Evolutionary conservation across 768 basidiomycete species (phyloP).

Genomic region (Suillus clintonianus): DNA sequence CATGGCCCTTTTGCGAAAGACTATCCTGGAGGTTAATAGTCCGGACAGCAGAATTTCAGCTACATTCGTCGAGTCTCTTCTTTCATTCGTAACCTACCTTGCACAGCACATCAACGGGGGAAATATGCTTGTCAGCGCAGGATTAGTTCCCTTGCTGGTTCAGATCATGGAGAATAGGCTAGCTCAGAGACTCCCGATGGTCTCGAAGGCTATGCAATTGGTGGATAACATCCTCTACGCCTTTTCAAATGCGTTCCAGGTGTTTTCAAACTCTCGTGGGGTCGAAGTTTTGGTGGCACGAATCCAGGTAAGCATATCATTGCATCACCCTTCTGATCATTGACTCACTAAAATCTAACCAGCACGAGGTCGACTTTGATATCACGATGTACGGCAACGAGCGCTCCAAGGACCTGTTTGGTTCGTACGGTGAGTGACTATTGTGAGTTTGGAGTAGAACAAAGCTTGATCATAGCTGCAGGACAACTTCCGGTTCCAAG

Average conservation of each 20-base stretch:
- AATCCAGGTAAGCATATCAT: constrained; percentile 65
- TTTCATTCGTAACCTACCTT: constrained; percentile 86
- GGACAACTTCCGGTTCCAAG: constrained; percentile 75
- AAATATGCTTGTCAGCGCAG: constrained; percentile 94
- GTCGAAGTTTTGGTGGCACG: constrained; percentile 83
- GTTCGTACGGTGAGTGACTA: constrained; percentile 49
- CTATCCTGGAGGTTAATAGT: constrained; percentile 70
- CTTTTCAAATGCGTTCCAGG: constrained; percentile 81
- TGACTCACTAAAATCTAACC: constrained; percentile 13
- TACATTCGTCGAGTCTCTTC: constrained; percentile 78
- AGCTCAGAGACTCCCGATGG: constrained; percentile 66
- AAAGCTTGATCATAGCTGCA: constrained; percentile 22
- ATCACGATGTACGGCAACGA: constrained; percentile 56
- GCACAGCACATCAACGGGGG: constrained; percentile 84
- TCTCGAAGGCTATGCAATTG: constrained; percentile 90
- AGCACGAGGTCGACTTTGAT: constrained; percentile 72
- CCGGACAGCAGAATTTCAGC: constrained; percentile 68
- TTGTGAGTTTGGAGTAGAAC: neutral
- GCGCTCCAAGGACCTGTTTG: constrained; percentile 47
- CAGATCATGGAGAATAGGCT: constrained; percentile 83
- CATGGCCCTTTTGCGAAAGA: constrained; percentile 85
- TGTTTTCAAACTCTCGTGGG: constrained; percentile 84
- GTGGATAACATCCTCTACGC: constrained; percentile 92
- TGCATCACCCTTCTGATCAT: constrained; percentile 4
- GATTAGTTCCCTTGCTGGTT: constrained; percentile 84